A percentile compares a stretch with the other conserved stretches of the same genome.
phyloP scores from a whole-genome alignment of 2,329 filamentous ascomycete genomes.

The Pyrenophora seminiperda region DNA sequence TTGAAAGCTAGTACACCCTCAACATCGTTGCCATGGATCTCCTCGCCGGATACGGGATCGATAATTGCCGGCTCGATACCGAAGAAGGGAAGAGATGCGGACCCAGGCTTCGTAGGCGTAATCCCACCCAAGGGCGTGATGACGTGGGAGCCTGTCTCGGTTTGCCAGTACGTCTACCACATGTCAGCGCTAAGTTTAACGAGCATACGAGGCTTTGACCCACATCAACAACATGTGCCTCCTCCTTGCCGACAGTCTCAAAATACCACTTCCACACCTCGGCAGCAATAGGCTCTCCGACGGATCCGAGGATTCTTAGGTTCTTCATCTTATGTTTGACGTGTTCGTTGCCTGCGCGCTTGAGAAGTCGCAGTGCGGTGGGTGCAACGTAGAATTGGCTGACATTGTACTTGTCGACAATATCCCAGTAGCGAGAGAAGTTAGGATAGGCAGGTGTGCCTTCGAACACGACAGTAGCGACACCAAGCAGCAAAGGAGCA shows the following conservation, averaged over 20 bases:
- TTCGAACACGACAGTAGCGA: slow-evolving; percentile 95
- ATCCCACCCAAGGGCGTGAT: slow-evolving; percentile 92
- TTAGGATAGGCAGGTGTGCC: slow-evolving; percentile 96
- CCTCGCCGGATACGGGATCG: slow-evolving; percentile 91
- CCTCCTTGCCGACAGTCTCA: slow-evolving; percentile 89
- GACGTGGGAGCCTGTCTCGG: slow-evolving; percentile 95
- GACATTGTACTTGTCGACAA: slow-evolving; percentile 91
- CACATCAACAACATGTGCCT: slow-evolving; percentile 92
- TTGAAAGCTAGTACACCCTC: slow-evolving; percentile 97
- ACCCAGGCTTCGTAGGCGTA: slow-evolving; percentile 95
- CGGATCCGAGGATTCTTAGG: slow-evolving; percentile 87
- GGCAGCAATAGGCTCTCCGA: slow-evolving; percentile 95
- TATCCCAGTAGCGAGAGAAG: slow-evolving; percentile 99
- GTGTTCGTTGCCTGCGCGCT: slow-evolving; percentile 92
- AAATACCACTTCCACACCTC: slow-evolving; percentile 99
- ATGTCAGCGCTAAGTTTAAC: slow-evolving; percentile 22
- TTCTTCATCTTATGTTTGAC: slow-evolving; percentile 89
- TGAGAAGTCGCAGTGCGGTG: slow-evolving; percentile 88
- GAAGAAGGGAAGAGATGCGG: slow-evolving; percentile 95
- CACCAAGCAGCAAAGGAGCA: slow-evolving; percentile 87
- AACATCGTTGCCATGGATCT: slow-evolving; percentile 93
- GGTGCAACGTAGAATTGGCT: slow-evolving; percentile 99
- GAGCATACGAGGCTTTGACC: slow-evolving; percentile 50
- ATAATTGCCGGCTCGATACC: slow-evolving; percentile 97
- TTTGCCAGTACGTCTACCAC: slow-evolving; percentile 98